phyloP scores from a whole-genome alignment of 129 eudicot species.

The Smallanthus sonchifolius region DNA sequence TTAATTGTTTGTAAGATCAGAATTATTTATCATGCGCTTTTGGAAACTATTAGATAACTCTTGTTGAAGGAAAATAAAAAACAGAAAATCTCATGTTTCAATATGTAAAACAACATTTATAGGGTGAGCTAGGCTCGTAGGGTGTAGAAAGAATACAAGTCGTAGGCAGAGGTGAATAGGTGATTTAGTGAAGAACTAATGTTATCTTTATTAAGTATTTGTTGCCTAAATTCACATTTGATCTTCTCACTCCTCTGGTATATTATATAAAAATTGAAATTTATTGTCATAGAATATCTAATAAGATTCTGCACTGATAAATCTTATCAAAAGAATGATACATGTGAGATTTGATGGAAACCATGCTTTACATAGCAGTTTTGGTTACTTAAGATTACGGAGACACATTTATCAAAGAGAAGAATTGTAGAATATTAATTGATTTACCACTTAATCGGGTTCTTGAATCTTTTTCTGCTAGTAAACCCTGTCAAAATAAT shows the following conservation, averaged over 20 bases:
- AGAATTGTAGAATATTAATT: background rate
- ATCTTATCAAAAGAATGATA: background rate
- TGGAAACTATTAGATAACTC: slow-evolving; percentile 3
- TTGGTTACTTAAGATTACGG: background rate
- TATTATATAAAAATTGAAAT: background rate
- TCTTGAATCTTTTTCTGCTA: background rate
- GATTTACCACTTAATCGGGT: background rate
- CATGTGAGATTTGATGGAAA: background rate
- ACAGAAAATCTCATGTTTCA: background rate
- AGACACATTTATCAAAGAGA: slow-evolving; percentile 4
- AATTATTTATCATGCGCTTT: background rate
- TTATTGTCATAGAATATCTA: slow-evolving; percentile 7
- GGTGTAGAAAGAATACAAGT: background rate
- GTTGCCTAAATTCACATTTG: background rate
- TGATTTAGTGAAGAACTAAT: background rate
- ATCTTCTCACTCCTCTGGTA: background rate
- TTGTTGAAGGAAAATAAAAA: background rate
- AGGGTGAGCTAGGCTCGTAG: slow-evolving; percentile 1
- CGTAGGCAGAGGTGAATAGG: background rate
- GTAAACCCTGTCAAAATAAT: background rate
- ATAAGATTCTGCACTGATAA: background rate
- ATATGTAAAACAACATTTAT: background rate
- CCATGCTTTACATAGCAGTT: background rate
- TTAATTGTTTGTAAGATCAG: slow-evolving; percentile 13
- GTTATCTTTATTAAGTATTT: background rate